Evolutionary conservation across 202 grass and related monocot species (phyloP).

Genomic region (Digitaria exilis): DNA sequence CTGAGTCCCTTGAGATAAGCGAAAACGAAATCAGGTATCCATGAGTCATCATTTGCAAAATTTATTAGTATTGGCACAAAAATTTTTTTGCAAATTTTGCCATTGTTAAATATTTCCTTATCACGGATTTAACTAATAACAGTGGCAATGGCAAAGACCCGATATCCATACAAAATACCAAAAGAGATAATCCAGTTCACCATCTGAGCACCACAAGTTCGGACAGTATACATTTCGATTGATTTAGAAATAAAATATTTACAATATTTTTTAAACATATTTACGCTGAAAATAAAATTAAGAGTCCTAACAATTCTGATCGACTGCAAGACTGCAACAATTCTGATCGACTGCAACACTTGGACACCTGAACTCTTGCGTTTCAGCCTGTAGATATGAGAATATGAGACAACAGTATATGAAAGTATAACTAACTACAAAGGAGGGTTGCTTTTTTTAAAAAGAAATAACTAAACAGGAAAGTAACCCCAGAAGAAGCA

Average conservation of each 20-base stretch:
- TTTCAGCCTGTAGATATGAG: background rate
- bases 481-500: background rate
- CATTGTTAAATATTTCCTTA: background rate
- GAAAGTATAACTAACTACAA: background rate
- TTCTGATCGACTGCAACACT: background rate
- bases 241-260: background rate
- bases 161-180: background rate
- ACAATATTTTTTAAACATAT: background rate
- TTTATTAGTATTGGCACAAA: no score
- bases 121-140: background rate
- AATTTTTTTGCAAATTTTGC: no score
- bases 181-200: background rate
- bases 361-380: background rate
- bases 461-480: background rate
- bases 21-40: background rate
- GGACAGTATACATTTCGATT: background rate
- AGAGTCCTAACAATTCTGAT: background rate
- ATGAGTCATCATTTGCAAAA: background rate
- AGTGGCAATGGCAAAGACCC: background rate
- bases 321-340: background rate
- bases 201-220: background rate
- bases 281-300: background rate
- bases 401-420: background rate
- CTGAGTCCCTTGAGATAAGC: background rate
- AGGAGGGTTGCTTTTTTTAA: background rate